These are phyloP conservation scores for Escovopsis sp. DNA, from an alignment of 2,329 filamentous ascomycete genomes.

Conservation along the genomic window DNA sequence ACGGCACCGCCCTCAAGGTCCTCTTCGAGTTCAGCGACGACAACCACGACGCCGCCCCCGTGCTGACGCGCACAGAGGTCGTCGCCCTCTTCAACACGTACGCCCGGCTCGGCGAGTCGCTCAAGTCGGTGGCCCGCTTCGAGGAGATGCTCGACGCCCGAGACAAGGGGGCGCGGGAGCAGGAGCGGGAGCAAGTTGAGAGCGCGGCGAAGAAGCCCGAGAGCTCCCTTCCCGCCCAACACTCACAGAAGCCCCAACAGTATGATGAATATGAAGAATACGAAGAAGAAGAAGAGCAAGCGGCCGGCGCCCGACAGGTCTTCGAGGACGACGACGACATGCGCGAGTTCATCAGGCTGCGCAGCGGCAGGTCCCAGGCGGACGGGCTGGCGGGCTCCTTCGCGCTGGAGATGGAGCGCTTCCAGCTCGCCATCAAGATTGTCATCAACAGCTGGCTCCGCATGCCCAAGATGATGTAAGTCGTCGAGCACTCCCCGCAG, in stretches of 20 bases:
- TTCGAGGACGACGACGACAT: constrained; percentile 14
- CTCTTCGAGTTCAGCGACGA: constrained; percentile 81
- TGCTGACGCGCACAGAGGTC: constrained; percentile 75
- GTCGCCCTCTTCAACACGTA: constrained; percentile 93
- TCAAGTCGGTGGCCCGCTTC: constrained; percentile 64
- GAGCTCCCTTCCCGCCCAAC: not conserved
- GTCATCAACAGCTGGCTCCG: constrained; percentile 57
- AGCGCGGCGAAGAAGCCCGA: too few relatives aligned
- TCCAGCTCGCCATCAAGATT: constrained; percentile 48
- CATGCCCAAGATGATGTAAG: constrained; percentile 57
- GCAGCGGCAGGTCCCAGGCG: constrained; percentile 17
- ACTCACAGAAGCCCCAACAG: too few relatives aligned
- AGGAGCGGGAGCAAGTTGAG: constrained; percentile 14
- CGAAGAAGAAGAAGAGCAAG: constrained; percentile 14
- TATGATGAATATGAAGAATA: constrained; percentile 5
- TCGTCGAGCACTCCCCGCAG: too few relatives aligned
- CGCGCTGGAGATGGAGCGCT: constrained; percentile 45
- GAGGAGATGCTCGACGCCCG: constrained; percentile 37
- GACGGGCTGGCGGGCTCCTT: constrained; percentile 39
- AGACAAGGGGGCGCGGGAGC: too few relatives aligned
- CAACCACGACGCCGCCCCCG: constrained; percentile 47
- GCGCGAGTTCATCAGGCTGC: constrained; percentile 13
- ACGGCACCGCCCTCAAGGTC: constrained; percentile 88
- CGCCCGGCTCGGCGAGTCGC: constrained; percentile 67
- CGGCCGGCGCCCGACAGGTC: constrained; percentile 22